Evolutionary conservation across 768 basidiomycete genomes (phyloP).

Genomic region (Amanita thiersii): DNA sequence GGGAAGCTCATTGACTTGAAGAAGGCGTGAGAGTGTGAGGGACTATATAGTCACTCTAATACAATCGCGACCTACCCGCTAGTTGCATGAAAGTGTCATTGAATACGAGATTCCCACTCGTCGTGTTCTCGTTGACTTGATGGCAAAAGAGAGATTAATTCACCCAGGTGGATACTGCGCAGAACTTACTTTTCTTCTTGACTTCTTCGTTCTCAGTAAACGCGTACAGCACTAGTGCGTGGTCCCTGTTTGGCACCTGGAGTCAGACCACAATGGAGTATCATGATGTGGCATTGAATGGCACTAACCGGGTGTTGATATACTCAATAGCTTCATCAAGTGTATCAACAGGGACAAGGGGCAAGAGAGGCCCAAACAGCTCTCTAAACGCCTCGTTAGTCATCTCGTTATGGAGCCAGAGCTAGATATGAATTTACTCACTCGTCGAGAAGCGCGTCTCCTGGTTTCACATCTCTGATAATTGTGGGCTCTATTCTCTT

Average conservation of each 20-base stretch:
- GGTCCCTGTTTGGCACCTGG: not conserved
- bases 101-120: slow-evolving; percentile 6
- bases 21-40: not conserved
- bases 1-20: slow-evolving; percentile 27
- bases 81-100: slow-evolving; percentile 21
- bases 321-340: not conserved
- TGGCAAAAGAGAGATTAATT: not conserved
- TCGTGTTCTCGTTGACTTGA: not conserved
- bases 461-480: slow-evolving; percentile 41
- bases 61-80: slow-evolving; percentile 9
- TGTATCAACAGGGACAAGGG: slow-evolving; percentile 1
- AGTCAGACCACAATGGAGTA: not conserved
- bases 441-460: slow-evolving; percentile 58
- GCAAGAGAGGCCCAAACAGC: not conserved
- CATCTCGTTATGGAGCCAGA: no score
- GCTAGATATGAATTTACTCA: slow-evolving; percentile 22
- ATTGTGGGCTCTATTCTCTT: slow-evolving; percentile 53
- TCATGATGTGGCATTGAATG: not conserved
- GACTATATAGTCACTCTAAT: not conserved
- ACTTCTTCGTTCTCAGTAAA: not conserved
- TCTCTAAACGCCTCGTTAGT: not conserved
- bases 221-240: not conserved
- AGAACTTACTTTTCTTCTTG: not conserved
- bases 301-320: not conserved
- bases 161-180: no score